Percentiles rank a stretch among this genome's conserved stretches.
phyloP scores from a whole-genome alignment of 2,329 filamentous ascomycete species.

The Colletotrichum salicis region DNA sequence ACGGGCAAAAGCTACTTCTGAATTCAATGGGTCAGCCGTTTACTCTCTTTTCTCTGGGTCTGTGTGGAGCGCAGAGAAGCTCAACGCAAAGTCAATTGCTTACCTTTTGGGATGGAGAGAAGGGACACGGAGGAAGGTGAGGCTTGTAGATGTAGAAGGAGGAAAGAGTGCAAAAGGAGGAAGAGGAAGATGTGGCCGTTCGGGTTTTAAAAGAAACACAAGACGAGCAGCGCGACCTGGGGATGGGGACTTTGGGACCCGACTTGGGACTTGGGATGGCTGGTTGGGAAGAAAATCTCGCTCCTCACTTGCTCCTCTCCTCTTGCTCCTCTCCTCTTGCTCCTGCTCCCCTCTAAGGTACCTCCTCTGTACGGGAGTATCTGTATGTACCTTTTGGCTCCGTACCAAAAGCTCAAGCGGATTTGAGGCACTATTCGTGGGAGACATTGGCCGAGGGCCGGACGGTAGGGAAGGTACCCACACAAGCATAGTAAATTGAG shows the following conservation, averaged over 20 bases:
- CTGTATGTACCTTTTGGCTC: no score
- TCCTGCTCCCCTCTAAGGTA: background rate
- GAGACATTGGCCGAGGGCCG: slow-evolving; percentile 31
- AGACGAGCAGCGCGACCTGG: slow-evolving; percentile 16
- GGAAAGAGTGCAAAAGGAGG: slow-evolving; percentile 22
- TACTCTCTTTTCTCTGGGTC: background rate
- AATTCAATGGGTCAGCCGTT: slow-evolving; percentile 15
- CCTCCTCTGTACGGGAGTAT: no score
- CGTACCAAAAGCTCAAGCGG: slow-evolving; percentile 31
- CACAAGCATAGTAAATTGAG: background rate
- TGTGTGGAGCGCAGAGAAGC: slow-evolving; percentile 9
- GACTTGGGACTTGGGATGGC: slow-evolving; percentile 14
- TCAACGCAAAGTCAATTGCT: slow-evolving; percentile 14
- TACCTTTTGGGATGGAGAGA: slow-evolving; percentile 6
- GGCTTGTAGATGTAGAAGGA: slow-evolving; percentile 12
- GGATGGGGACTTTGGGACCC: no score
- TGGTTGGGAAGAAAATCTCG: slow-evolving; percentile 29
- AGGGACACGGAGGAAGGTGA: background rate
- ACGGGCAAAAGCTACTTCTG: slow-evolving; percentile 29
- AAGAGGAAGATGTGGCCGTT: slow-evolving; percentile 28
- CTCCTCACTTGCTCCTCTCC: slow-evolving; percentile 2
- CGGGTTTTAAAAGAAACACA: slow-evolving; percentile 35
- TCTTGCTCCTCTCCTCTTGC: background rate
- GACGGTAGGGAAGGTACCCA: slow-evolving; percentile 17
- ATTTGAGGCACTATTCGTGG: slow-evolving; percentile 31